phyloP scores from a whole-genome alignment of 139 green algal genomes.

The Chlorella sp. region DNA sequence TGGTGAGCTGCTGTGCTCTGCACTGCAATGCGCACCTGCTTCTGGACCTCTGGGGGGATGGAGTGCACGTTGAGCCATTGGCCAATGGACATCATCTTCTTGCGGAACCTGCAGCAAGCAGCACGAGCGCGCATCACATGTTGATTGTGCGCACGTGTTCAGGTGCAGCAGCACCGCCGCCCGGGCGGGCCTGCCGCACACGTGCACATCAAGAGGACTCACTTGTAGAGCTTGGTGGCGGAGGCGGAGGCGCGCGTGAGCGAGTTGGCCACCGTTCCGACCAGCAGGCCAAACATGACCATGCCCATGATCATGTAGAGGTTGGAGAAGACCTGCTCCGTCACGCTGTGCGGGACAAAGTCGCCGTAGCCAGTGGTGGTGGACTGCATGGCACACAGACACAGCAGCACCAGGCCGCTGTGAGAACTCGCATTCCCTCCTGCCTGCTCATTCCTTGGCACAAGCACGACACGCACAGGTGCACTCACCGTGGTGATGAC shows the following conservation, averaged over 20 bases:
- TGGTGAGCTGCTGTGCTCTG: too few species aligned
- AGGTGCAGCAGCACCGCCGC: background rate
- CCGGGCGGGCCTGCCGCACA: background rate
- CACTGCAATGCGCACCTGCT: slow-evolving; percentile 8
- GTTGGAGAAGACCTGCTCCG: slow-evolving; percentile 35
- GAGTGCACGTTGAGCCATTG: slow-evolving; percentile 10
- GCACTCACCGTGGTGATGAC: slow-evolving; percentile 15
- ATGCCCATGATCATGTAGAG: slow-evolving; percentile 34
- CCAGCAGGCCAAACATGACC: slow-evolving; percentile 42
- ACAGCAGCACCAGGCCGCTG: too few species aligned
- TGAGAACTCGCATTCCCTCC: too few species aligned
- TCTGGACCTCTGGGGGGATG: slow-evolving; percentile 7
- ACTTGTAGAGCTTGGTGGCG: background rate
- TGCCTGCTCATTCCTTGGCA: too few species aligned
- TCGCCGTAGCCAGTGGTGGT: slow-evolving; percentile 29
- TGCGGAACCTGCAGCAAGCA: slow-evolving; percentile 8
- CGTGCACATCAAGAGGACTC: background rate
- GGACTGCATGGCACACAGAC: too few species aligned
- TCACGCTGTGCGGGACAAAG: slow-evolving; percentile 8
- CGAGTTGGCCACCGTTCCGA: slow-evolving; percentile 12
- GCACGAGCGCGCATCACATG: background rate
- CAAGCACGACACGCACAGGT: too few species aligned
- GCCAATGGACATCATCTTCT: slow-evolving; percentile 9
- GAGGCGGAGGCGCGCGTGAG: slow-evolving; percentile 6
- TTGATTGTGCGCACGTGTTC: background rate